Conservation (phyloP, 192 early-diverging fungal species). For the Backusella macrospora region DNA sequence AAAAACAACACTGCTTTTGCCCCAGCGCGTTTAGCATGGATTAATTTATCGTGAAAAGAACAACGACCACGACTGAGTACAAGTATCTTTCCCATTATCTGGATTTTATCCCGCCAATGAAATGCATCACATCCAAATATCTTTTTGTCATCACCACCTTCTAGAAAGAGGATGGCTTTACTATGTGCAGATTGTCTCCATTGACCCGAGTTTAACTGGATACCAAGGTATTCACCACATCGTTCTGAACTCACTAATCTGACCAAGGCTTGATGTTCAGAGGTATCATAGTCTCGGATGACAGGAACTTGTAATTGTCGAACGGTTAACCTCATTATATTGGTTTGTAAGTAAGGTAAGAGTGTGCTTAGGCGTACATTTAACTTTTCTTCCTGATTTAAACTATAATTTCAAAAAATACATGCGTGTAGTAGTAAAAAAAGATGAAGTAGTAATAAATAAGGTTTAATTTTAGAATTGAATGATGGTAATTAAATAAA, state of each 20-base stretch:
- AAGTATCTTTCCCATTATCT: slow-evolving; percentile 40
- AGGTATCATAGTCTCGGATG: neutral
- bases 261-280: neutral
- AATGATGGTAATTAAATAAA: neutral
- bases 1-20: slow-evolving; percentile 47
- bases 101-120: slow-evolving; percentile 23
- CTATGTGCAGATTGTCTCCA: neutral
- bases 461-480: neutral
- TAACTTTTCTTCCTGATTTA: neutral
- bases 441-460: neutral
- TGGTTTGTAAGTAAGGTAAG: neutral
- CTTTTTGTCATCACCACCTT: neutral
- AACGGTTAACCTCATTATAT: neutral
- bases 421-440: neutral
- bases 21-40: slow-evolving; percentile 47
- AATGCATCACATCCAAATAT: slow-evolving; percentile 43
- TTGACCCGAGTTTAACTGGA: neutral
- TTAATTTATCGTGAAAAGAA: slow-evolving; percentile 47
- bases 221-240: neutral
- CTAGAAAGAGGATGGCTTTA: neutral
- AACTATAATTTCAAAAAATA: neutral
- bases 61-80: slow-evolving; percentile 49
- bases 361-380: neutral
- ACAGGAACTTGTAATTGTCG: neutral
- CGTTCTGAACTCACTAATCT: neutral